Evolutionary conservation across 495 filamentous ascomycete species (phyloP).

Genomic region (Rusavskia elegans): DNA sequence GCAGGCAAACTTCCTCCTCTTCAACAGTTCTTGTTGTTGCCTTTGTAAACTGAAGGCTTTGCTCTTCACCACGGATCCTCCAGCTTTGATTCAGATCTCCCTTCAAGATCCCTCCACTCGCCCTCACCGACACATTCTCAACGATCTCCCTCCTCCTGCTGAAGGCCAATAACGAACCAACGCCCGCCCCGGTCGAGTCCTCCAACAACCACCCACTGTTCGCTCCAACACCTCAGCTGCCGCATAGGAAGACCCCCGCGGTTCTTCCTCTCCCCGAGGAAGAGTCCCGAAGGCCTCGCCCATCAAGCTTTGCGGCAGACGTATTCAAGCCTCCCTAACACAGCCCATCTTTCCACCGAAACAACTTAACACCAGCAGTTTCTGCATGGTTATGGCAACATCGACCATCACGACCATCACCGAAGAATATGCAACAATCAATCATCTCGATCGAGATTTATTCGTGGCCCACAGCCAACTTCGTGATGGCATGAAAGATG

Average conservation of each 20-base stretch:
- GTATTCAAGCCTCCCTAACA: slow-evolving; percentile 85
- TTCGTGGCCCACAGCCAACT: slow-evolving; percentile 13
- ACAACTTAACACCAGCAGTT: slow-evolving; percentile 4
- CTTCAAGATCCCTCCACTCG: slow-evolving; percentile 64
- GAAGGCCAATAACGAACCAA: slow-evolving; percentile 33
- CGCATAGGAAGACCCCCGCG: slow-evolving; percentile 92
- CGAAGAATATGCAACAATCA: slow-evolving; percentile 30
- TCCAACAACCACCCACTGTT: slow-evolving; percentile 40
- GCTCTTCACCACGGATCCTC: slow-evolving; percentile 50
- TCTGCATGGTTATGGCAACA: slow-evolving; percentile 54
- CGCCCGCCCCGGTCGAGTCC: slow-evolving; percentile 31
- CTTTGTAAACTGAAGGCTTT: slow-evolving; percentile 61
- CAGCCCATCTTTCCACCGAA: slow-evolving; percentile 16
- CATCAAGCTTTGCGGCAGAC: slow-evolving; percentile 69
- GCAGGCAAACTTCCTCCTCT: background rate
- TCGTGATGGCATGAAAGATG: slow-evolving; percentile 30
- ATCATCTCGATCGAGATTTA: slow-evolving; percentile 11
- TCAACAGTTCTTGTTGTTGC: slow-evolving; percentile 19
- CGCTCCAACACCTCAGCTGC: slow-evolving; percentile 65
- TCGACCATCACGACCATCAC: slow-evolving; percentile 39
- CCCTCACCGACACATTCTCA: slow-evolving; percentile 44
- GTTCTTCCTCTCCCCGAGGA: slow-evolving; percentile 94
- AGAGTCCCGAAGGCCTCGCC: slow-evolving; percentile 84
- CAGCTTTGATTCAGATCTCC: slow-evolving; percentile 45
- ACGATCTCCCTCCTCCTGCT: slow-evolving; percentile 60